Conservation (phyloP, 179 eudicot genomes). For the Gypsophila paniculata region DNA sequence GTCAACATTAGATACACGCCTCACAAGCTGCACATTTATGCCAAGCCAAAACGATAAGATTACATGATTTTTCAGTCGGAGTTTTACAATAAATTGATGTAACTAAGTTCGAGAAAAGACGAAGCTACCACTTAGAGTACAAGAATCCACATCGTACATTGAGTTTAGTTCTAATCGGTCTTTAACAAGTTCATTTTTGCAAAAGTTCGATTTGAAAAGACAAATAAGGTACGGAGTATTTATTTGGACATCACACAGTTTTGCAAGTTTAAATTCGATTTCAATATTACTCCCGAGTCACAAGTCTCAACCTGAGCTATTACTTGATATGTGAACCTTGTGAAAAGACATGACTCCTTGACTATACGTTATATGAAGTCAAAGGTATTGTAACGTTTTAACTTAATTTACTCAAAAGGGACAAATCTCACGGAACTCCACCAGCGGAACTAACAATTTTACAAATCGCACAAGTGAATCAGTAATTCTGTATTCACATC, state of each 20-base stretch:
- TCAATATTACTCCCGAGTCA: no score
- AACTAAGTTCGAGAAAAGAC: neutral
- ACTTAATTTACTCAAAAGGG: neutral
- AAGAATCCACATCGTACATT: slow-evolving; percentile 3
- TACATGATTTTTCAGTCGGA: neutral
- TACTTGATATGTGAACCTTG: neutral
- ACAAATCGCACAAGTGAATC: neutral
- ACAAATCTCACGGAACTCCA: neutral
- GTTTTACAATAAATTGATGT: neutral
- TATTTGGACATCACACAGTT: neutral
- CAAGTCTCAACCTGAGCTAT: no score
- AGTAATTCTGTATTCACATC: slow-evolving; percentile 1
- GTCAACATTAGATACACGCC: slow-evolving; percentile 38
- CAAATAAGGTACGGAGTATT: neutral
- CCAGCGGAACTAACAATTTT: neutral
- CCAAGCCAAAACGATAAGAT: neutral
- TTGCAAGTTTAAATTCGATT: neutral
- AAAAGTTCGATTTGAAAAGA: neutral
- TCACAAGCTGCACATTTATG: slow-evolving; percentile 32
- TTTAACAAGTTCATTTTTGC: neutral
- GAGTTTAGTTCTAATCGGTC: neutral
- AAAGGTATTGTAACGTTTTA: neutral
- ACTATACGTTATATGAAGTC: neutral
- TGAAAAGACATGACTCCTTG: neutral
- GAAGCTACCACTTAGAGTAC: neutral